Evolutionary conservation across 441 rosid genomes (phyloP).

Genomic region (Syzygium syzygioides): DNA sequence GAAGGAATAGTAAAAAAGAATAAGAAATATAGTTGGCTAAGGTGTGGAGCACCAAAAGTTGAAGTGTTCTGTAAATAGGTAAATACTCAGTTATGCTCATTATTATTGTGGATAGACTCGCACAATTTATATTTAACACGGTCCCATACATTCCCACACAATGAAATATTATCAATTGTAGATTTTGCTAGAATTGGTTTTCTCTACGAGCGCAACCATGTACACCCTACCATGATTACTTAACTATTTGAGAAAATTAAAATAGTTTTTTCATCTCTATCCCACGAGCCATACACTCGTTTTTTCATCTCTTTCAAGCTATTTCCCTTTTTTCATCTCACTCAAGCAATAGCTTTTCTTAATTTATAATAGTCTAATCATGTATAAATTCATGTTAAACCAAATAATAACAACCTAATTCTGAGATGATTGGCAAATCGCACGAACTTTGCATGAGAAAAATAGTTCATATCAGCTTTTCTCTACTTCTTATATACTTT

Average conservation of each 20-base stretch:
- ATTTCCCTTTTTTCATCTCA: neutral
- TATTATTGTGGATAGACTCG: neutral
- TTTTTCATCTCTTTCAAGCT: neutral
- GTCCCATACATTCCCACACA: neutral
- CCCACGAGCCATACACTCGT: neutral
- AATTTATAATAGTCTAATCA: neutral
- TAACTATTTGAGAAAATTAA: neutral
- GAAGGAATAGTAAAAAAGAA: neutral
- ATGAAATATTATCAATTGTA: neutral
- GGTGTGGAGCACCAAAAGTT: neutral
- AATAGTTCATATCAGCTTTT: neutral
- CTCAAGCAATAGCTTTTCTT: neutral
- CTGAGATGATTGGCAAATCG: accelerated
- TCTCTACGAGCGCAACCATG: neutral
- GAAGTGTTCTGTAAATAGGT: neutral
- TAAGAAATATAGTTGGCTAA: neutral
- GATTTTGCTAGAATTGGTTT: neutral
- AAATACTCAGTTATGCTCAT: neutral
- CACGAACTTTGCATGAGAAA: neutral
- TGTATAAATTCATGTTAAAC: neutral
- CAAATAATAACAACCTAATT: neutral
- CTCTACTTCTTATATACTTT: neutral
- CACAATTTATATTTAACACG: neutral
- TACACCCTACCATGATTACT: neutral
- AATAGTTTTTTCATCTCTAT: neutral